These are phyloP conservation scores for Boeremia lycopersici DNA, from an alignment of 2,329 filamentous ascomycete species.

Conservation along the genomic window DNA sequence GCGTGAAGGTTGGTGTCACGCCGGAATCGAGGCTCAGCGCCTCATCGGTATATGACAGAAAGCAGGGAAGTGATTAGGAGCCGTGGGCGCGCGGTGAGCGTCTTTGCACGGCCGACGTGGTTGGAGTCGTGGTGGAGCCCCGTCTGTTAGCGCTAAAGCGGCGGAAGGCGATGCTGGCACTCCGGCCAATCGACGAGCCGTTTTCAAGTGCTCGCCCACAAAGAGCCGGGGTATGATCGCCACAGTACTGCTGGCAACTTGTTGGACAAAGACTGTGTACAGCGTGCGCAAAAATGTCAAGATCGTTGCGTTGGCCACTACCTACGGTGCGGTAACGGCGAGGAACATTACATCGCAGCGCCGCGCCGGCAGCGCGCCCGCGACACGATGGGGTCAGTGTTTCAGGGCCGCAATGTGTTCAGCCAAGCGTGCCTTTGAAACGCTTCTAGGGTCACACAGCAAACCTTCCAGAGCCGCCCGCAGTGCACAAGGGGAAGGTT, in stretches of 20 bases:
- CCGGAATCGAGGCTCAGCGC: slow-evolving; percentile 13
- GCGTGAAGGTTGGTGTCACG: slow-evolving; percentile 17
- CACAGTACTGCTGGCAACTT: slow-evolving; percentile 4
- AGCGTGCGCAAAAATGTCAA: neutral
- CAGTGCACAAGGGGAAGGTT: slow-evolving; percentile 4
- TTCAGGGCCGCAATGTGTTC: slow-evolving; percentile 32
- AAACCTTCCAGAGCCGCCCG: slow-evolving; percentile 17
- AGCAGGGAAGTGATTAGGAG: neutral
- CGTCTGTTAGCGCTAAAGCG: slow-evolving; percentile 23
- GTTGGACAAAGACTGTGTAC: slow-evolving; percentile 1
- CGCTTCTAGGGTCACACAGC: slow-evolving; percentile 18
- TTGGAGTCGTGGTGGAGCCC: slow-evolving; percentile 27
- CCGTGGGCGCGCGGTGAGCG: slow-evolving; percentile 14
- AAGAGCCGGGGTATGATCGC: slow-evolving; percentile 3
- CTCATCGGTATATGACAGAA: slow-evolving; percentile 13
- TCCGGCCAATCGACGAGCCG: slow-evolving; percentile 23
- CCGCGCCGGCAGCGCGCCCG: slow-evolving; percentile 11
- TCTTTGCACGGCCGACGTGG: slow-evolving; percentile 19
- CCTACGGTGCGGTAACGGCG: slow-evolving; percentile 14
- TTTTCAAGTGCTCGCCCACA: slow-evolving; percentile 16
- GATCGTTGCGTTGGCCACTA: slow-evolving; percentile 8
- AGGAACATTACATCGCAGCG: slow-evolving; percentile 6
- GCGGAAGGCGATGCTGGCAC: slow-evolving; percentile 24
- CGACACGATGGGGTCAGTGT: slow-evolving; percentile 25
- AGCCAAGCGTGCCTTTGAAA: slow-evolving; percentile 36